Base-by-base conservation (phyloP, 306 rosid species). In the Lathyrus aphaca region DNA sequence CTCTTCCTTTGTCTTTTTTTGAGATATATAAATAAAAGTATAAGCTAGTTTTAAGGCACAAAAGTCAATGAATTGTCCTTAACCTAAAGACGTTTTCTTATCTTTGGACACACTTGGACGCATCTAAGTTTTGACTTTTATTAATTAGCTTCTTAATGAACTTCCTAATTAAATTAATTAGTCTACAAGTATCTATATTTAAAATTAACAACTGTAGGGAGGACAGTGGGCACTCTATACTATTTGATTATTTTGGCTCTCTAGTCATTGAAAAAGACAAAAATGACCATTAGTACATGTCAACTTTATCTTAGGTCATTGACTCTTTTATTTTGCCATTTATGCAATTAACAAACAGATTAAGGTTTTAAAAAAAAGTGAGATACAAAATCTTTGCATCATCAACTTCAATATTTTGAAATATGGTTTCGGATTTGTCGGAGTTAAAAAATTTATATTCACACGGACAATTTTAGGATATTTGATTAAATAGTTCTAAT, bases 101-200 rank as follows among this genome's bases (percentile, higher is more conserved):
- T 79, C 54, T 86, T 86, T 90, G 72, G 78, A 85, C 86, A 77
- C 85, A 87, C 71, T 82, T 73, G 75, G 86, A 80, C 89, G 90
- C 98, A 88, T 88, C 91, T 82, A 73, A 68, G 77, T 60, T 83
- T 81, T 93, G 97, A 93, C 98, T 93, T 93, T 88, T 68, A 38
- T 83, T 88, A 70, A 38, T 83, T 68, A 60, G 60, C 77, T 50
- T 80, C 81, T 75, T 77, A 81, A 83, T 77, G 64, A 73, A 61
- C 75, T 66, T 66, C 43, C 46, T 23, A 49, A 68, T 76, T 78
- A 60, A 75, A 88, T 75, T 55, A 81, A 69, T 69, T 16, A 83
- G 38, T 77, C 69, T 43, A 64, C 63, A 40, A 49, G 21, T 15
- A 43, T 75, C 18, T 49, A 56, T 44, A 59, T 63, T 69, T 65